phyloP scores from a whole-genome alignment of 108 stramenopile genomes.

The Bacterosira constricta region DNA sequence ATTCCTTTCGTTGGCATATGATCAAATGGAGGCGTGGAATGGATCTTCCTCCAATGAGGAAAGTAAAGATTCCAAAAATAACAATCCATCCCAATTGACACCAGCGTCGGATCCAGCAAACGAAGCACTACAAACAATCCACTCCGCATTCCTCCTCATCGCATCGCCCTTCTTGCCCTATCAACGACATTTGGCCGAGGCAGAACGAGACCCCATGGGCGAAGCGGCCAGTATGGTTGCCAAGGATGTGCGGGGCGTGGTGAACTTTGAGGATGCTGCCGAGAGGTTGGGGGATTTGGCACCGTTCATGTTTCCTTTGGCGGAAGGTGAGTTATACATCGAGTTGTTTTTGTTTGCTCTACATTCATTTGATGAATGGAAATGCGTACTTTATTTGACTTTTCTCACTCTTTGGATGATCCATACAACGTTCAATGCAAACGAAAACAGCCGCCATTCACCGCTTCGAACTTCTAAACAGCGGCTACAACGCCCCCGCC shows the following conservation, averaged over 20 bases:
- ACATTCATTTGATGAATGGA: background rate
- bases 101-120: background rate
- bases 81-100: background rate
- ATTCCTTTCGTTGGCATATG: conserved; percentile 82
- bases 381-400: background rate
- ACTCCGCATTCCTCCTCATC: conserved; percentile 54
- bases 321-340: conserved; percentile 42
- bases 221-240: conserved; percentile 55
- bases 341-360: background rate
- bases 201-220: conserved; percentile 63
- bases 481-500: conserved; percentile 62
- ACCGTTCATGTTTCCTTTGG: conserved; percentile 74
- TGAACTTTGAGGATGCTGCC: conserved; percentile 55
- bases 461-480: conserved; percentile 79
- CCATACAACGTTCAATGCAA: background rate
- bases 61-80: background rate
- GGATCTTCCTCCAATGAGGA: conserved; percentile 32
- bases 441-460: conserved; percentile 61
- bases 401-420: background rate
- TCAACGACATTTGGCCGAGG: conserved; percentile 57
- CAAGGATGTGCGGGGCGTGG: conserved; percentile 68
- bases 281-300: conserved; percentile 69
- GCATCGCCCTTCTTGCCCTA: conserved; percentile 77
- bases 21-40: conserved; percentile 70
- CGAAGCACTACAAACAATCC: conserved; percentile 50